A percentile compares a stretch with the other conserved stretches of the same genome.
Evolutionary conservation across 768 basidiomycete species (phyloP).

Genomic region (Galerina sulciceps): DNA sequence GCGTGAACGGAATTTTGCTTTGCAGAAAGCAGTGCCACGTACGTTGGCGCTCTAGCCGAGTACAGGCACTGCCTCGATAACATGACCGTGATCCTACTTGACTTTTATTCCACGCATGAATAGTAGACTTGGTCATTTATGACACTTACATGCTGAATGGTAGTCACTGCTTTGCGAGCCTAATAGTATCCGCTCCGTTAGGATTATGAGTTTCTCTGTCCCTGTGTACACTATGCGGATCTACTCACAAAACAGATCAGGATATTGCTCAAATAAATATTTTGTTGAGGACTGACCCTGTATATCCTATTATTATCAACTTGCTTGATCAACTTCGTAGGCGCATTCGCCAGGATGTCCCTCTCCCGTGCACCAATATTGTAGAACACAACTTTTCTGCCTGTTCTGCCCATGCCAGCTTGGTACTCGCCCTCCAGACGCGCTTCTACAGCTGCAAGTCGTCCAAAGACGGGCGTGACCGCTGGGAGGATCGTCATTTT

Average conservation of each 20-base stretch:
- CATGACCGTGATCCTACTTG: no score
- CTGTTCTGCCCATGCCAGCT: constrained; percentile 82
- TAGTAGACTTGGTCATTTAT: no score
- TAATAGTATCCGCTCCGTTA: no score
- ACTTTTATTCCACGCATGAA: no score
- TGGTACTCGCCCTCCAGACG: constrained; percentile 91
- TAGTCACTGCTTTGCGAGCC: no score
- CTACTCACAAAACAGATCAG: constrained; percentile 34
- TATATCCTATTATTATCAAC: constrained; percentile 93
- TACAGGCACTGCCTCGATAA: no score
- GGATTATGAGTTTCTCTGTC: no score
- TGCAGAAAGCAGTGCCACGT: no score
- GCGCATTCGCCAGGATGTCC: constrained; percentile 81
- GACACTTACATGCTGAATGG: no score
- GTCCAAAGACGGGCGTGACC: constrained; percentile 92
- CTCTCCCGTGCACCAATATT: constrained; percentile 85
- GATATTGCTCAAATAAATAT: background rate
- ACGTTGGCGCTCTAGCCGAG: no score
- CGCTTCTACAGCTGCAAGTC: constrained; percentile 86
- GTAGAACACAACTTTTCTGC: constrained; percentile 95
- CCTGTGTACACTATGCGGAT: constrained; percentile 91
- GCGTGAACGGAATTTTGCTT: no score
- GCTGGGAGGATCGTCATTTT: constrained; percentile 82
- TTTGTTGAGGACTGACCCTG: constrained; percentile 74
- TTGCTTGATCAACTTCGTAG: constrained; percentile 81